Percentiles rank a stretch among this genome's conserved stretches.
Conservation (phyloP, 345 rosid species). For the Eucalyptus marginata region DNA sequence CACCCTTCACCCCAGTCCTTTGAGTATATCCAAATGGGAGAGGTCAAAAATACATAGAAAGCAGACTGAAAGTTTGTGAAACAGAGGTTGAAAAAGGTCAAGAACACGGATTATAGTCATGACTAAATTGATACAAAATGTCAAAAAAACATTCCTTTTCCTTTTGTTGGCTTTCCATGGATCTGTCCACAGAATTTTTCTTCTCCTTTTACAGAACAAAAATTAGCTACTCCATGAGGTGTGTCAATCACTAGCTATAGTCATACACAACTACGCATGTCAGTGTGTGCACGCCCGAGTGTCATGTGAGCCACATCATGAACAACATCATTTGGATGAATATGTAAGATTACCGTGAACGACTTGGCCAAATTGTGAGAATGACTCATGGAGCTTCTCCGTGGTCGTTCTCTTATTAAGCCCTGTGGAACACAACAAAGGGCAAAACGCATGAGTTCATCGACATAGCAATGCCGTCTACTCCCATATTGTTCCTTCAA, state of each 20-base stretch:
- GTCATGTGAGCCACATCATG: neutral
- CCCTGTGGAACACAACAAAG: conserved; percentile 8
- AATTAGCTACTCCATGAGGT: neutral
- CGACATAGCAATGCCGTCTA: neutral
- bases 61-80: neutral
- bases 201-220: neutral
- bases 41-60: neutral
- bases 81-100: neutral
- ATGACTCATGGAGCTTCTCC: conserved; percentile 24
- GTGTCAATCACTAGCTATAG: neutral
- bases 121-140: neutral
- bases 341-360: conserved; percentile 15
- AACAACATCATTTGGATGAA: neutral
- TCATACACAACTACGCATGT: neutral
- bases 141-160: neutral
- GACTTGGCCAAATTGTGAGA: conserved; percentile 33
- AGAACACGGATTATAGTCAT: neutral
- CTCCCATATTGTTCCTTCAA: rapidly evolving
- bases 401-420: conserved; percentile 34
- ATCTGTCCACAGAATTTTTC: neutral
- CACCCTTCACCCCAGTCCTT: neutral
- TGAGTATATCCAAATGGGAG: neutral
- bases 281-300: neutral
- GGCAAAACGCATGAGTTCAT: neutral
- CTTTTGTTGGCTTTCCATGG: neutral